Base-by-base conservation (phyloP, 768 basidiomycete species). In the Suillus weaverae region DNA sequence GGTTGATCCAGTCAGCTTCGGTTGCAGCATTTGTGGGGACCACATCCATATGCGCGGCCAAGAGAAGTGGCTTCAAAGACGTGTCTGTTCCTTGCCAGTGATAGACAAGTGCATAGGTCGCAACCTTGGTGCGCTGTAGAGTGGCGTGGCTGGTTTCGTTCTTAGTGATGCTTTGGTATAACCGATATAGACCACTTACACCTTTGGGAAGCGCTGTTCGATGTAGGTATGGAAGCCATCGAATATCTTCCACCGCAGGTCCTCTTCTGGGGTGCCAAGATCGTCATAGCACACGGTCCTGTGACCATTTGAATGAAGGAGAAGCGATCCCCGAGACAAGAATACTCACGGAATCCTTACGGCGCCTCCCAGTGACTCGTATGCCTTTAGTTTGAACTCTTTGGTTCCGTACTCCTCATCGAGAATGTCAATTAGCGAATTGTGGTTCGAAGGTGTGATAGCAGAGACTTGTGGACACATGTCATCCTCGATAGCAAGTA, bases 91-190 rank as follows among this genome's bases (percentile, higher is more conserved):
- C 88, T 55, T 81, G 75, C 86, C 86, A 89, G 26, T 81, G 80
- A 70, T 85, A 87, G 2, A 89, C 75, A n/a, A 89, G 77, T 0
- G 84, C 88, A 56, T 84, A 87, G 0, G 83, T 87, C 68, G 87
- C 87, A 63, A 89, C 81, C 65, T 81, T 83, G 11, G 84, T 84
- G 54, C 87, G 80, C 48, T 78, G 66, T 6, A 89, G 79, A 33
- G 75, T 77, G 3, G 77, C 62, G 70, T 87, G 85, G 39, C 85
- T 85, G 53, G 9, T 44, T 60, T 26, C 55, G 8, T 16, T 22
- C 20, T 62, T 66, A 43, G 62, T 48, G 35, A 22, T 20, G 55
- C 44, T 53, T 36, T n/a, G 41, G 22, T 33, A 14, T 20, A 14
- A 53, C 50, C 4, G 22, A 38, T 48, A 7, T 30, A 10, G 50